Percentiles rank a stretch among this genome's conserved stretches.
Conservation (phyloP, 305 asterid species). For the Plantago coronopus region DNA sequence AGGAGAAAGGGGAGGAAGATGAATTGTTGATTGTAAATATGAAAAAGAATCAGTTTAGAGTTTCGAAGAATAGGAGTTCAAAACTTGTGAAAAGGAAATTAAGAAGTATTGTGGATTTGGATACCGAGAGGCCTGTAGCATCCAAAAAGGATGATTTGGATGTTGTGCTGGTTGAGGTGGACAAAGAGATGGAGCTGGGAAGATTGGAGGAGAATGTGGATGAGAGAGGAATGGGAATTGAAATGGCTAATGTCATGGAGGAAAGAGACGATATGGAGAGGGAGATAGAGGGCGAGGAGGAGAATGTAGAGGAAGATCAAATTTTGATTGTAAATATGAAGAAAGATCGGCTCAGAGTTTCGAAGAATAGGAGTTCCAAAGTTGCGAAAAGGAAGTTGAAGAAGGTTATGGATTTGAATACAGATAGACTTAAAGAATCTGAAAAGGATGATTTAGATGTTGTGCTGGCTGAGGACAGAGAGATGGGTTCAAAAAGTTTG, state of each 20-base stretch:
- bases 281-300: conserved; percentile 23
- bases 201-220: conserved; percentile 4
- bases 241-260: not conserved
- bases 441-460: conserved; percentile 23
- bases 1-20: conserved; percentile 11
- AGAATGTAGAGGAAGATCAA: conserved; percentile 22
- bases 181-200: conserved; percentile 21
- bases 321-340: conserved; percentile 24
- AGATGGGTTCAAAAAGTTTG: conserved; percentile 15
- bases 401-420: conserved; percentile 18
- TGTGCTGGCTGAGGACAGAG: conserved; percentile 17
- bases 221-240: conserved; percentile 21
- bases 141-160: conserved; percentile 18
- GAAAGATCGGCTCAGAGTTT: conserved; percentile 27
- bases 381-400: conserved; percentile 25
- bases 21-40: conserved; percentile 21
- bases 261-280: conserved; percentile 15
- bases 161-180: conserved; percentile 18
- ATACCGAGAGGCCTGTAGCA: conserved; percentile 11
- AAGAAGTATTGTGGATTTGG: conserved; percentile 21
- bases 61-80: conserved; percentile 23
- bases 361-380: conserved; percentile 26
- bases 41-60: conserved; percentile 29
- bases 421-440: conserved; percentile 6
- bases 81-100: conserved; percentile 26